phyloP scores from a whole-genome alignment of 2,329 filamentous ascomycete species.

The Beauveria bassiana region DNA sequence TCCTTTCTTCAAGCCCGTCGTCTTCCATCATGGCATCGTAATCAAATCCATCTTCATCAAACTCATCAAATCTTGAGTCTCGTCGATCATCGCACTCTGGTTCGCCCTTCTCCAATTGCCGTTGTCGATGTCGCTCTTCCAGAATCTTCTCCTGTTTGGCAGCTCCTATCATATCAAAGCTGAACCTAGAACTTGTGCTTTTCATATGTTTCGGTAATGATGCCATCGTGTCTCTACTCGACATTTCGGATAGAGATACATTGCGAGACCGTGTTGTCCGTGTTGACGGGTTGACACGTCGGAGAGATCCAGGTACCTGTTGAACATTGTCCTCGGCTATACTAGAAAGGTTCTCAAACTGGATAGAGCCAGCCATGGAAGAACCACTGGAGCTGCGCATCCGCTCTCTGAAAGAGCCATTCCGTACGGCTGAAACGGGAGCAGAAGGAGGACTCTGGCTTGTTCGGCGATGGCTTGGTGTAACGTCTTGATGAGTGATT shows the following conservation, averaged over 20 bases:
- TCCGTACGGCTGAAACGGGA: neutral
- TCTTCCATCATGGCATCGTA: conserved; percentile 60
- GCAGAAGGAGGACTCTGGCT: neutral
- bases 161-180: conserved; percentile 70
- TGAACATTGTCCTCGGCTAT: neutral
- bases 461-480: neutral
- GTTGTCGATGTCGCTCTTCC: conserved; percentile 65
- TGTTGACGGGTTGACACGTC: conserved; percentile 16
- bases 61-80: conserved; percentile 53
- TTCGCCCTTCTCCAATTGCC: conserved; percentile 53
- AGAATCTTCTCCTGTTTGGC: conserved; percentile 61
- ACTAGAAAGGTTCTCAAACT: neutral
- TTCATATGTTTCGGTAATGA: conserved; percentile 58
- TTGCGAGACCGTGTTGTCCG: conserved; percentile 40
- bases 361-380: conserved; percentile 5
- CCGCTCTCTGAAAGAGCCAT: neutral
- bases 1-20: conserved; percentile 58
- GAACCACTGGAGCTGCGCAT: conserved; percentile 6
- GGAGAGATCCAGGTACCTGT: neutral
- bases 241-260: conserved; percentile 42
- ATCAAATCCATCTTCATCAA: conserved; percentile 53
- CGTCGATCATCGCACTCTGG: conserved; percentile 28
- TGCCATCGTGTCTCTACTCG: conserved; percentile 37
- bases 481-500: neutral
- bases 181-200: conserved; percentile 72